Evolutionary conservation across 139 green algal genomes (phyloP), one percentile per base, ranked within the genome.

Genomic region (Chlamydomonas asymmetrica): DNA sequence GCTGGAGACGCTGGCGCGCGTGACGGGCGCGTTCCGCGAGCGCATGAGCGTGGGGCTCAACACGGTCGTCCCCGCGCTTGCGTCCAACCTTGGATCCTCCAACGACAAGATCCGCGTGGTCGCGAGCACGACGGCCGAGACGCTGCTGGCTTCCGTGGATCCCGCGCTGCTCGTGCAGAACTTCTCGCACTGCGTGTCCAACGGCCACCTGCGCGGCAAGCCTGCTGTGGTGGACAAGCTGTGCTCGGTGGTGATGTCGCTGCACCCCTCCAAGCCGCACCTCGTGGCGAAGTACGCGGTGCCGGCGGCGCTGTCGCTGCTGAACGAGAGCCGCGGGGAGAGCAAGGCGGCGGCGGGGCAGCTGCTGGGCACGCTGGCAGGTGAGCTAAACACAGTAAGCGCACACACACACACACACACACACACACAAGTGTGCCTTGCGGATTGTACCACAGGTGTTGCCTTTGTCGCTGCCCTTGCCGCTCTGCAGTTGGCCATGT

Each of bases 11-110:
- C 48, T 86, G 29, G 35, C 52, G 1, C 18, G 0, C 0, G 5
- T 83, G 74, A 63, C 72, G 22, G 18, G 13, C 18, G 38, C 20
- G n/a, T 40, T 67, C 23, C 61, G 63, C 48, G 57, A 81, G 37
- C 66, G 82, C 5, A 32, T 82, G 34, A 20, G 35, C 3, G 38
- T 64, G 38, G 72, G 73, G 20, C 85, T 93, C 69, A 86, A 85
- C 82, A 88, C 79, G 16, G 64, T 93, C 38, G 69, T 92, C 5
- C 87, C 87, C 16, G 83, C 85, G 20, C 78, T 93, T 25, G 82
- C 84, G 1, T 69, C 75, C 20, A 80, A 71, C 32, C 70, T 93
- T 4, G 85, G 83, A 61, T 87, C 81, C 9, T 72, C 74, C 32
- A 90, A 89, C 67, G 87, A 91, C 7, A 90, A 86, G 72, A 67